A percentile compares a stretch with the other conserved stretches of the same genome.
Evolutionary conservation across 768 basidiomycete genomes (phyloP).

Genomic region (Mycena venus): DNA sequence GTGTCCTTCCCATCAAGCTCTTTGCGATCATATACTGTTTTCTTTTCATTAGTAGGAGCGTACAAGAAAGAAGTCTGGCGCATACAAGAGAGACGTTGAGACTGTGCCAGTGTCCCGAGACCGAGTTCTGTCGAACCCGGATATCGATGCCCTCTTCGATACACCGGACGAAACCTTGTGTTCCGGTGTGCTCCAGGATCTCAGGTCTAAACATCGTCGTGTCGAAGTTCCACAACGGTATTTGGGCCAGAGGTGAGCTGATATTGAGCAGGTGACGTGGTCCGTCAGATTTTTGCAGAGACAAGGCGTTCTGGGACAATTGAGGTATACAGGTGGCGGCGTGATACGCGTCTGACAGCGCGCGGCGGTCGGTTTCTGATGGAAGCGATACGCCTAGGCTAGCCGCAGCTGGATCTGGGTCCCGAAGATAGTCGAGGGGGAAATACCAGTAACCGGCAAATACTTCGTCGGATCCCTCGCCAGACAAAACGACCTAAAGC

Average conservation of each 20-base stretch:
- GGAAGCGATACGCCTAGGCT: constrained; percentile 13
- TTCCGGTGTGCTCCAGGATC: background rate
- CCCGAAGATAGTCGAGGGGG: background rate
- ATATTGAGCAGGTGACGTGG: background rate
- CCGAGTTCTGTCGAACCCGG: too few relatives aligned
- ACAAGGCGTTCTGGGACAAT: background rate
- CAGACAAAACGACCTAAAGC: background rate
- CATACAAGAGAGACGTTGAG: constrained; percentile 22
- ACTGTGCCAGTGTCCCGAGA: constrained; percentile 20
- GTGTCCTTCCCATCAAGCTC: background rate
- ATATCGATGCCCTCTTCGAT: too few relatives aligned
- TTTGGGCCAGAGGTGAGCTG: background rate
- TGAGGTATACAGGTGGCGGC: background rate
- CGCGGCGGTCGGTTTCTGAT: constrained; percentile 3
- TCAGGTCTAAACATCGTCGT: background rate
- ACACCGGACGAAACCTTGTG: too few relatives aligned
- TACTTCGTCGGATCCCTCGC: constrained; percentile 15
- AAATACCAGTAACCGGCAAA: constrained; percentile 10
- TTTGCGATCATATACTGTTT: constrained; percentile 24
- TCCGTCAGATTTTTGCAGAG: background rate
- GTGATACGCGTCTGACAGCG: background rate
- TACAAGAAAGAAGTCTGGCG: too few relatives aligned
- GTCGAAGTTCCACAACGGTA: background rate
- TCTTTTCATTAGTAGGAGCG: background rate
- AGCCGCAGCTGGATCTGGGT: too few relatives aligned